Percentiles rank a stretch among this genome's conserved stretches.
These are phyloP conservation scores for Aspergillus japonicus DNA, from an alignment of 2,329 filamentous ascomycete genomes.

Conservation along the genomic window DNA sequence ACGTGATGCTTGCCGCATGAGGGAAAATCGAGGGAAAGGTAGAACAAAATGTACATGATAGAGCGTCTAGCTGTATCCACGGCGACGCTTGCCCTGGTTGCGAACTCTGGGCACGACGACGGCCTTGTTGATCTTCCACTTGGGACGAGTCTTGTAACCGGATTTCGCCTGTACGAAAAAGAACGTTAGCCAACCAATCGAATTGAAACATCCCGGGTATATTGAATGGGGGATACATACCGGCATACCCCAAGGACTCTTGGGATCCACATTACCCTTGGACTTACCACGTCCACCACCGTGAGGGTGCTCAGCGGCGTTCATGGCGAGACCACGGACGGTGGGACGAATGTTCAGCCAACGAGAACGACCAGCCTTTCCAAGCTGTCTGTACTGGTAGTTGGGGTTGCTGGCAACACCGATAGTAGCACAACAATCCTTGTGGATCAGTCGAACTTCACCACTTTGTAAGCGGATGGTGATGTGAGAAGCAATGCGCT, in stretches of 20 bases:
- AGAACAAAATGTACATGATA: slow-evolving; percentile 6
- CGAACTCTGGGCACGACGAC: slow-evolving; percentile 79
- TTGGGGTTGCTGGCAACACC: slow-evolving; percentile 92
- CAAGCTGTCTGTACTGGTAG: slow-evolving; percentile 84
- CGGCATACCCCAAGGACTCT: slow-evolving; percentile 93
- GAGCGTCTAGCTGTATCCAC: slow-evolving; percentile 57
- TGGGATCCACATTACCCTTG: slow-evolving; percentile 94
- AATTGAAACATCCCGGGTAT: slow-evolving; percentile 8
- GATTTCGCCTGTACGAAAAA: slow-evolving; percentile 49
- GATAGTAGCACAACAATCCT: slow-evolving; percentile 90
- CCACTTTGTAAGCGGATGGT: slow-evolving; percentile 87
- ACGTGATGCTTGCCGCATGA: neutral
- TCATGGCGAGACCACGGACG: slow-evolving; percentile 97
- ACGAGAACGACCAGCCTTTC: slow-evolving; percentile 89
- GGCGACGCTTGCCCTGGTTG: slow-evolving; percentile 84
- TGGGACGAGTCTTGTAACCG: slow-evolving; percentile 83
- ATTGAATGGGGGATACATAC: slow-evolving; percentile 57
- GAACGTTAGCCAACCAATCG: slow-evolving; percentile 16
- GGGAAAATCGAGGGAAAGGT: slow-evolving; percentile 8
- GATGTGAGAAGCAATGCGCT: slow-evolving; percentile 72
- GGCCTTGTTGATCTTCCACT: slow-evolving; percentile 86
- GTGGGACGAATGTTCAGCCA: slow-evolving; percentile 95
- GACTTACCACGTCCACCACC: slow-evolving; percentile 99
- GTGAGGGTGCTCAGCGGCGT: slow-evolving; percentile 96
- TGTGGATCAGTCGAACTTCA: slow-evolving; percentile 84